Percentiles rank a stretch among this genome's conserved stretches.
These are phyloP conservation scores for Globisporangium splendens DNA, from an alignment of 352 stramenopile genomes.

Conservation along the genomic window DNA sequence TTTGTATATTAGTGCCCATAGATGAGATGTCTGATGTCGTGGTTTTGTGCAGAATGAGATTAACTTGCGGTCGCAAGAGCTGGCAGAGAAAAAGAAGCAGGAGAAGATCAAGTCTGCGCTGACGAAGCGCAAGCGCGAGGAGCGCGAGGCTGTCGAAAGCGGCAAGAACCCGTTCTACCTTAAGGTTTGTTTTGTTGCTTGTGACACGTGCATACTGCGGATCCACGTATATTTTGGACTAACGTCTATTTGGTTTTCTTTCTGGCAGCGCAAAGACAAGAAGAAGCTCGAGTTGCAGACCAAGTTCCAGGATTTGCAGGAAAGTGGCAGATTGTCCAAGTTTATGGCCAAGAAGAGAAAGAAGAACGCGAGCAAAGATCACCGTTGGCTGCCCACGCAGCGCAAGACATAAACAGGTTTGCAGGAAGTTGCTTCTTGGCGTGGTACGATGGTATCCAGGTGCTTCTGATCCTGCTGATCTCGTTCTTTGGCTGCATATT, in stretches of 20 bases:
- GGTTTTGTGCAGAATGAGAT: constrained; percentile 47
- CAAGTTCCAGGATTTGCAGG: constrained; percentile 89
- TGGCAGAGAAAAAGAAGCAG: constrained; percentile 72
- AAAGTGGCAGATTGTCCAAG: constrained; percentile 86
- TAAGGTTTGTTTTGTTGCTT: constrained; percentile 38
- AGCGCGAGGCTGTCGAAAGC: constrained; percentile 84
- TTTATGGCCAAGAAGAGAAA: constrained; percentile 93
- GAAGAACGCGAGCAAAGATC: constrained; percentile 92
- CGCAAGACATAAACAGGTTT: constrained; percentile 39
- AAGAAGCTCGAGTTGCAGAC: constrained; percentile 88
- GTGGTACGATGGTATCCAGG: too few species aligned
- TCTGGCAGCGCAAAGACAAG: constrained; percentile 82
- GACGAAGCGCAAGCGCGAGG: constrained; percentile 81
- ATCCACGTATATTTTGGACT: neutral
- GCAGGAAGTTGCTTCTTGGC: too few species aligned
- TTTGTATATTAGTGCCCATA: neutral
- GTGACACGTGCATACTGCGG: neutral
- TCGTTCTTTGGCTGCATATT: neutral
- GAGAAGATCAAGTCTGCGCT: constrained; percentile 65
- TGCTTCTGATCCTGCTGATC: too few species aligned
- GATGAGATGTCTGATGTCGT: too few species aligned
- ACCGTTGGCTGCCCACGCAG: constrained; percentile 86
- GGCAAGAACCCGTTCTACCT: constrained; percentile 91
- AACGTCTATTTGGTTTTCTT: constrained; percentile 7
- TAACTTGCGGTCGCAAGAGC: constrained; percentile 61